A percentile compares a stretch with the other conserved stretches of the same genome.
Conservation (phyloP, 2,329 filamentous ascomycete genomes). For the Biscogniauxia marginata region DNA sequence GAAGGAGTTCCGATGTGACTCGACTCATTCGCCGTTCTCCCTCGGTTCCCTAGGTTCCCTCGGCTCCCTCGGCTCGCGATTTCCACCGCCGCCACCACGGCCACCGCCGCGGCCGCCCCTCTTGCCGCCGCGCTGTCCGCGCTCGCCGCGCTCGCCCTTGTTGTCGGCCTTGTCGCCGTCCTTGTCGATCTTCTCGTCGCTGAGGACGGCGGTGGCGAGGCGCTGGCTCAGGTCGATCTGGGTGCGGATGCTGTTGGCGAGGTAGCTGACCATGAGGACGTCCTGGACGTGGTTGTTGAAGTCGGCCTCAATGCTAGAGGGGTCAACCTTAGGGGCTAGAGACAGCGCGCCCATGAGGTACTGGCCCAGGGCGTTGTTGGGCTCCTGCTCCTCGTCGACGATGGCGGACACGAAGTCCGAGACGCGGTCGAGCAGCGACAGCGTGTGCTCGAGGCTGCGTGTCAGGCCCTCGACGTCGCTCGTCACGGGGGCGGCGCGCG, state of each 20-base stretch:
- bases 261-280: conserved; percentile 95
- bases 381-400: conserved; percentile 87
- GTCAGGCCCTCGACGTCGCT: conserved; percentile 90
- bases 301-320: conserved; percentile 87
- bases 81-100: conserved; percentile 49
- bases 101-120: conserved; percentile 49
- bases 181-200: conserved; percentile 42
- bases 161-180: conserved; percentile 41
- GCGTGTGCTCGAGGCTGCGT: conserved; percentile 79
- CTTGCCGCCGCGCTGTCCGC: conserved; percentile 45
- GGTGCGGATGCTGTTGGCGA: conserved; percentile 97
- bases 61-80: conserved; percentile 48
- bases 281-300: conserved; percentile 99
- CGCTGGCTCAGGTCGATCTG: conserved; percentile 98
- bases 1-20: background rate
- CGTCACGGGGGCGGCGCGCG: conserved; percentile 69
- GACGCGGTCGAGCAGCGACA: conserved; percentile 87
- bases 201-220: conserved; percentile 74
- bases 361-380: conserved; percentile 89
- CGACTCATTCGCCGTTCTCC: conserved; percentile 25
- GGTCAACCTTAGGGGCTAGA: conserved; percentile 90
- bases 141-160: conserved; percentile 41
- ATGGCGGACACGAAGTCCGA: conserved; percentile 91
- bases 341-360: conserved; percentile 92
- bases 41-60: conserved; percentile 42